Conservation (phyloP, 129 eudicot species). For the Lactuca sativa region DNA sequence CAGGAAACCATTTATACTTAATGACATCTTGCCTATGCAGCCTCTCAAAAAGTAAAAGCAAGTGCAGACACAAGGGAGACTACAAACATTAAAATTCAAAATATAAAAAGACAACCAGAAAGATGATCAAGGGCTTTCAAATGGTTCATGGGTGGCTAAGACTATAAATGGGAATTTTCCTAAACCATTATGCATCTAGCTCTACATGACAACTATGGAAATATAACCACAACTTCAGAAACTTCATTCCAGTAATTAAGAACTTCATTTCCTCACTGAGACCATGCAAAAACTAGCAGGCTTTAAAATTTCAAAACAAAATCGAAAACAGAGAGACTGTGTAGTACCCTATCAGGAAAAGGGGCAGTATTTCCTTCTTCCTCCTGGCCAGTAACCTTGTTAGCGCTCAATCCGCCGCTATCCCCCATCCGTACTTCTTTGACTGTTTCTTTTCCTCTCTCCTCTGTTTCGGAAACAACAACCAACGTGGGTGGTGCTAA, state of each 20-base stretch:
- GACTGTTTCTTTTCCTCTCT: background rate
- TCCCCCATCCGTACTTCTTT: conserved; percentile 53
- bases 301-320: background rate
- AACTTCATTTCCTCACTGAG: background rate
- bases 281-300: conserved; percentile 10
- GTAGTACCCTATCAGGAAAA: conserved; percentile 73
- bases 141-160: background rate
- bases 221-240: background rate
- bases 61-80: background rate
- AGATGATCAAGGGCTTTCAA: conserved; percentile 1
- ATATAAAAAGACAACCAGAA: background rate
- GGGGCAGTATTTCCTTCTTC: conserved; percentile 66
- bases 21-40: background rate
- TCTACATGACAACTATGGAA: background rate
- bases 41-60: conserved; percentile 7
- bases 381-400: conserved; percentile 55
- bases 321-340: background rate
- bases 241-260: background rate
- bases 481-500: conserved; percentile 21
- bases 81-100: background rate
- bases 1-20: too few relatives aligned
- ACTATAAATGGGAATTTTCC: conserved; percentile 3
- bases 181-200: conserved; percentile 12
- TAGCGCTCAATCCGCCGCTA: conserved; percentile 83
- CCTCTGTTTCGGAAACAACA: conserved; percentile 12